Base-by-base conservation (phyloP, 2,329 filamentous ascomycete genomes). In the Pezicula neosporulosa region DNA sequence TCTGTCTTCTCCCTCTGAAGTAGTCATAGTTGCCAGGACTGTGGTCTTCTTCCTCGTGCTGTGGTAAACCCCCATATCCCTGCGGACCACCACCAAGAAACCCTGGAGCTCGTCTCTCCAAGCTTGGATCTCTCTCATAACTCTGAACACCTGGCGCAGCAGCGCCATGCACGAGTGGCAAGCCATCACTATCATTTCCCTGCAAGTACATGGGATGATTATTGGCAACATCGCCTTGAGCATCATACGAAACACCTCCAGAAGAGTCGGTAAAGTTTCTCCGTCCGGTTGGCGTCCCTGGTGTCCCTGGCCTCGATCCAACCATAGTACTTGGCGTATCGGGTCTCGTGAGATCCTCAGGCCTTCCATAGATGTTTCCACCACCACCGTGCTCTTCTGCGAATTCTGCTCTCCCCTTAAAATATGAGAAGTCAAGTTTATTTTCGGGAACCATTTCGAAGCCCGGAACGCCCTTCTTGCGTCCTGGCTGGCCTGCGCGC, bases 391-490 rank as follows among this genome's bases (percentile, higher is more conserved):
- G 87, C 49, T 94, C 89, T 10, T 91, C 86, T 1, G 85, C 84
- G 70, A 97, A 97, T 60, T 97, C 93, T 1, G 88, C 82, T 3
- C 91, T 81, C 67, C 95, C 86, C 71, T 96, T 97, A 77, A 86
- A 97, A 71, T 90, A 93, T 54, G 90, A 54, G 70, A 97, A 97
- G 60, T 97, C 93, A 2, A 89, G 81, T 1, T 90, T 80, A 68
- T 96, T 87, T 70, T 97, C 93, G 0, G 89, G 85, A 0, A 97
- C 92, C 52, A 96, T 84, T 69, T 97, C 93, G 68, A 97, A 97
- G 0, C 90, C 90, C 0, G 86, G 83, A 5, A 87, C 62, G 1
- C 39, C 54, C 9, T 38, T 46, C 45, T 60, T 60, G n/a, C 59
- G 56, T 39, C 79, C 80, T 1, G 76, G 72, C 51, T 72, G 74